Percentiles rank a stretch among this genome's conserved stretches.
These are phyloP conservation scores for Papiliotrema nemorosa DNA, from an alignment of 1,284 basidiomycete genomes.

Conservation along the genomic window DNA sequence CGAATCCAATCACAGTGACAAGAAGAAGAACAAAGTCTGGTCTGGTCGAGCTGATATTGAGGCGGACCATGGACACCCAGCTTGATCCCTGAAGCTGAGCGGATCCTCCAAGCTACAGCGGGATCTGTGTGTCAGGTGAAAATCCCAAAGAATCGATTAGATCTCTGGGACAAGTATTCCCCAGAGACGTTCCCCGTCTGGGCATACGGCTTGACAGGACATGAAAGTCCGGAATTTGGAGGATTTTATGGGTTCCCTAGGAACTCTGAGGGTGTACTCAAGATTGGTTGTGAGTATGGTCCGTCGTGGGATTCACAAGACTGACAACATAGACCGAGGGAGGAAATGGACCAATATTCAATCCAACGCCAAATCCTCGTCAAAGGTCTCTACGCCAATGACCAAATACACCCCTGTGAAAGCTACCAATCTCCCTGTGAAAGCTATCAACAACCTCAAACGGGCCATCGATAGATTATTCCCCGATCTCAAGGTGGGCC, in stretches of 20 bases:
- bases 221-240: conserved; percentile 16
- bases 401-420: conserved; percentile 24
- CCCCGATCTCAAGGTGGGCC: conserved; percentile 22
- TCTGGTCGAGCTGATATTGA: conserved; percentile 2
- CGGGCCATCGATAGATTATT: conserved; percentile 17
- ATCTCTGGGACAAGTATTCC: conserved; percentile 27
- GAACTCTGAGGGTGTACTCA: conserved; percentile 22
- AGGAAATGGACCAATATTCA: conserved; percentile 27
- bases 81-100: conserved; percentile 18
- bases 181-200: conserved; percentile 27
- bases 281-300: conserved; percentile 23
- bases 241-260: conserved; percentile 31
- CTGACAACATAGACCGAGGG: conserved; percentile 11
- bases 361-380: conserved; percentile 14
- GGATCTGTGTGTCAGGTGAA: conserved; percentile 22
- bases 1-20: no score
- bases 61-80: conserved; percentile 30
- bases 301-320: no score
- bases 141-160: conserved; percentile 19
- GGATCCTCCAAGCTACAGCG: conserved; percentile 23
- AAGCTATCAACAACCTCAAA: conserved; percentile 25
- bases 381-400: conserved; percentile 20
- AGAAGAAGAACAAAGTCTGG: no score
- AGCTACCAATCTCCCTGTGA: conserved; percentile 22
- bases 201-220: conserved; percentile 10